Percentiles rank a stretch among this genome's conserved stretches.
phyloP scores from a whole-genome alignment of 495 filamentous ascomycete species.

The Penicillium angulare region DNA sequence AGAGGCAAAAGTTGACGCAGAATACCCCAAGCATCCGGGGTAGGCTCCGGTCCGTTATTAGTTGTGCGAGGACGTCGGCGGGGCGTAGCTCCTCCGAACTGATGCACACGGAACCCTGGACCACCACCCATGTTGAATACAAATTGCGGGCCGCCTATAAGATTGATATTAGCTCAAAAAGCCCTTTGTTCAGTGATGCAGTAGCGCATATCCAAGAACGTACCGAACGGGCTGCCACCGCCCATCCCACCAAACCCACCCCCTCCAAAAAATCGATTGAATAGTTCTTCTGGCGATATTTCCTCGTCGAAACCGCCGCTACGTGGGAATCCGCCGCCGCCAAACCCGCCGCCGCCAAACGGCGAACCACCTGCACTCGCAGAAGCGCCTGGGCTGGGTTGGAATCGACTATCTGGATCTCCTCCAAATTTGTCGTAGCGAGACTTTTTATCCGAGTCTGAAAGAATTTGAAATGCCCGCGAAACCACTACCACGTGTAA shows the following conservation, averaged over 20 bases:
- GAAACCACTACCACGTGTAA: conserved; percentile 66
- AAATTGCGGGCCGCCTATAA: conserved; percentile 4
- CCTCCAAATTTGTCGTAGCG: conserved; percentile 85
- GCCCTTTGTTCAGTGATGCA: background rate
- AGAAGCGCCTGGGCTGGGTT: conserved; percentile 47
- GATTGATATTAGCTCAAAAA: background rate
- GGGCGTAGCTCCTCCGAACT: conserved; percentile 71
- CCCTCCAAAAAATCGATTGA: conserved; percentile 85
- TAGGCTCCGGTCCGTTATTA: conserved; percentile 48
- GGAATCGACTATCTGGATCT: conserved; percentile 86
- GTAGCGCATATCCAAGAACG: conserved; percentile 2
- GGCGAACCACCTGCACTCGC: conserved; percentile 33
- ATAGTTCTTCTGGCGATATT: conserved; percentile 94
- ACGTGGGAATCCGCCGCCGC: conserved; percentile 54
- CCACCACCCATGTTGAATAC: conserved; percentile 82
- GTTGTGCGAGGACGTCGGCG: conserved; percentile 68
- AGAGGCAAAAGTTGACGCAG: conserved; percentile 74
- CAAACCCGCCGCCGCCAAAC: conserved; percentile 63
- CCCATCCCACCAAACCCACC: conserved; percentile 55
- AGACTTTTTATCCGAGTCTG: conserved; percentile 86
- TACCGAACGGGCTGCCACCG: conserved; percentile 63
- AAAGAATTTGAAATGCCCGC: conserved; percentile 88
- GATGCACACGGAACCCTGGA: conserved; percentile 79
- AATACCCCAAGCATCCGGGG: conserved; percentile 43
- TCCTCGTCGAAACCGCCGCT: conserved; percentile 75